phyloP scores from a whole-genome alignment of 2,329 filamentous ascomycete genomes.

The Penicillium sp. region DNA sequence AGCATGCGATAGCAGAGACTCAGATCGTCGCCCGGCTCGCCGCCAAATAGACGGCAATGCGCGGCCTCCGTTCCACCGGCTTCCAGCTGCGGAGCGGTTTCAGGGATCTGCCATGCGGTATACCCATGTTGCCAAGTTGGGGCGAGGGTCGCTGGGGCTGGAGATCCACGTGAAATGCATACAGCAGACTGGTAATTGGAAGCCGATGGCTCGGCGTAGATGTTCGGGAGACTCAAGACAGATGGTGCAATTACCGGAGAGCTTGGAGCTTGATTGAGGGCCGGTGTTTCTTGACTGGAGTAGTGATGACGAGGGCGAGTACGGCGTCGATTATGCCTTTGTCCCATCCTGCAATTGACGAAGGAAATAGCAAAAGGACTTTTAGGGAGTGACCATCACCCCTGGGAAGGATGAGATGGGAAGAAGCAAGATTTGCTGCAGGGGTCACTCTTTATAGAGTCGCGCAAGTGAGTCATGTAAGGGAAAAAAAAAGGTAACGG shows the following conservation, averaged over 20 bases:
- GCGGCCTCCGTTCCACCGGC: constrained; percentile 35
- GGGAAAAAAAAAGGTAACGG: constrained; percentile 6
- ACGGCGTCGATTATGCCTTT: constrained; percentile 46
- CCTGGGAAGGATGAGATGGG: constrained; percentile 37
- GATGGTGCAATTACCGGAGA: constrained; percentile 9
- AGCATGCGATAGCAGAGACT: constrained; percentile 48
- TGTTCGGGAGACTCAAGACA: constrained; percentile 6
- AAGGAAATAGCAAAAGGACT: constrained; percentile 10
- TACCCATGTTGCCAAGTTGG: constrained; percentile 43
- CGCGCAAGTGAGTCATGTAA: constrained; percentile 11
- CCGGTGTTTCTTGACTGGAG: constrained; percentile 13
- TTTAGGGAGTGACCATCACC: constrained; percentile 37
- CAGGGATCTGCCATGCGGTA: constrained; percentile 39
- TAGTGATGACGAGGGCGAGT: constrained; percentile 37
- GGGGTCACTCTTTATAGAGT: constrained; percentile 18
- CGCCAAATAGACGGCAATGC: constrained; percentile 45
- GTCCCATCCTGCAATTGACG: constrained; percentile 37
- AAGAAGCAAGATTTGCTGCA: constrained; percentile 10
- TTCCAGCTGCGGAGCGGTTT: constrained; percentile 30
- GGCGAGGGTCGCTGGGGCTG: constrained; percentile 29
- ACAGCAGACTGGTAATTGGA: constrained; percentile 17
- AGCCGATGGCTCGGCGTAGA: constrained; percentile 15
- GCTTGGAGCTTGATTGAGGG: constrained; percentile 4
- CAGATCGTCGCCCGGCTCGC: constrained; percentile 43
- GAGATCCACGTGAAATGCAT: constrained; percentile 24